Evolutionary conservation across 2,329 filamentous ascomycete species (phyloP), one percentile per base, ranked within the genome.

Genomic region (Bipolaris cookei): DNA sequence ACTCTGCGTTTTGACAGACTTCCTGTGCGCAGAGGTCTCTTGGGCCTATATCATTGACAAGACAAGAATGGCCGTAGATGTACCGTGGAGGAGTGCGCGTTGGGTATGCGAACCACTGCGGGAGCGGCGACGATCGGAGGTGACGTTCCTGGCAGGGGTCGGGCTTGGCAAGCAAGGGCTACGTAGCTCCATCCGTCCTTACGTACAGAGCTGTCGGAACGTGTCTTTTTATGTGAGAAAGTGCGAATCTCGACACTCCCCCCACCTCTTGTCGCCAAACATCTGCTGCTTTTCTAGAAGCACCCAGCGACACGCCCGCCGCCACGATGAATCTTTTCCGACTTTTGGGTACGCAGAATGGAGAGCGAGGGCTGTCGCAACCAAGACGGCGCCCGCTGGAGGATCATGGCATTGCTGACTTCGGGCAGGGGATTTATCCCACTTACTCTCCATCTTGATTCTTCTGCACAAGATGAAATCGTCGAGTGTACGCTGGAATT

Each of bases 401-500:
- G n/a, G 11, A 16, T 35, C 35, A 51, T 67, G 56, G 60, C 61
- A 63, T 65, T 59, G 63, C 70, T 75, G 63, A 76, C 59, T 58
- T 42, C 37, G 54, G 25, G 10, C 67, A 97, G 93, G 88, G 81
- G 95, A 99, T 84, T 86, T 99, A 76, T 97, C 92, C 83, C 95
- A 99, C 83, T 82, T 99, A 70, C 84, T 90, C 63, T 98, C 94
- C 51, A 97, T 99, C 75, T 84, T 97, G 70, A 97, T 99, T 70
- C 83, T 99, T 61, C 84, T 99, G 62, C 92, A 96, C 77, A 99
- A 99, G 84, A 99, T 99, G 92, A 88, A 89, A 70, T 79, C 77
- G 55, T 88, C 95, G 43, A 96, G 91, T 76, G 94, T 97, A 83
- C 61, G 88, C 78, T 14, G n/a, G 5, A 37, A 7, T 11, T 18